A percentile compares a stretch with the other conserved stretches of the same genome.
phyloP scores from a whole-genome alignment of 1,139 yeast species.

The Yamadazyma epiphylla region DNA sequence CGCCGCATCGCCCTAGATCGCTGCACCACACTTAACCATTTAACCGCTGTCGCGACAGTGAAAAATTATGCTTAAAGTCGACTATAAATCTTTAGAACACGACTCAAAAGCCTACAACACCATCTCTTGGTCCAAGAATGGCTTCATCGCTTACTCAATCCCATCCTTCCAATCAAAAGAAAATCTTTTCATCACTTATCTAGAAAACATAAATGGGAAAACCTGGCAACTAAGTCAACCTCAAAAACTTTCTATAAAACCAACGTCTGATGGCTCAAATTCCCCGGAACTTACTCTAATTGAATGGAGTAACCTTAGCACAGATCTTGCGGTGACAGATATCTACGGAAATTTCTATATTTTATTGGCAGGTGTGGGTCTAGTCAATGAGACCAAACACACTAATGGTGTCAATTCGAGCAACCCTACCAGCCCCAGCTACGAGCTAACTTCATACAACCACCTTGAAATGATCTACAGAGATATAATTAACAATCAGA shows the following conservation, averaged over 20 bases:
- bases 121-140: constrained; percentile 73
- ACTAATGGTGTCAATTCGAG: constrained; percentile 3
- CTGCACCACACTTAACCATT: no score
- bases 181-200: constrained; percentile 50
- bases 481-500: constrained; percentile 22
- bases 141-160: constrained; percentile 61
- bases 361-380: constrained; percentile 42
- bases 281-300: constrained; percentile 29
- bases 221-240: constrained; percentile 64
- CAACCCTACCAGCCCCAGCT: constrained; percentile 23
- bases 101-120: constrained; percentile 4
- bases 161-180: constrained; percentile 19
- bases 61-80: not conserved
- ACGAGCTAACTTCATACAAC: constrained; percentile 44
- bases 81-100: not conserved
- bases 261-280: constrained; percentile 23
- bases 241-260: constrained; percentile 34
- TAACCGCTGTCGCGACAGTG: no score
- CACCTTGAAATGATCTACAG: constrained; percentile 45
- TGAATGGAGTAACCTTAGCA: constrained; percentile 49
- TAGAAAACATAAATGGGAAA: constrained; percentile 61
- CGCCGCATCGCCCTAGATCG: no score
- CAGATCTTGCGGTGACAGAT: constrained; percentile 53
- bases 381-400: constrained; percentile 19
- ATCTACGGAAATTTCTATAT: constrained; percentile 48